A percentile compares a stretch with the other conserved stretches of the same genome.
These are phyloP conservation scores for Cadophora sp. DNA, from an alignment of 2,329 filamentous ascomycete species.

Conservation along the genomic window DNA sequence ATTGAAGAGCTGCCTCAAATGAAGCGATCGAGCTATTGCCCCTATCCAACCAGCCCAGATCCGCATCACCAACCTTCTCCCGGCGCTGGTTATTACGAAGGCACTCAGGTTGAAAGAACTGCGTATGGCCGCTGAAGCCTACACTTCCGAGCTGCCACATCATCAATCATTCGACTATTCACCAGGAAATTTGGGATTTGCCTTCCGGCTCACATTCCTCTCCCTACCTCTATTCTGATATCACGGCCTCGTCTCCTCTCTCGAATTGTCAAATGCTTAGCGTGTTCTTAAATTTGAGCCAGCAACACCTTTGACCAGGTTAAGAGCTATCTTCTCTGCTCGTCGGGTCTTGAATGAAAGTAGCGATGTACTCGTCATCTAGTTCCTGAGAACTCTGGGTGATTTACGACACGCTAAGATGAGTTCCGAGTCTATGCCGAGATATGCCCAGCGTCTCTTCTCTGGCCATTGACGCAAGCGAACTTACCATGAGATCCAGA, in stretches of 20 bases:
- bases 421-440: no score
- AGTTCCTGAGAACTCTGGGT: no score
- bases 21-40: neutral
- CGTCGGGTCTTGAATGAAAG: no score
- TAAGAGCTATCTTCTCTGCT: no score
- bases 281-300: neutral
- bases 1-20: neutral
- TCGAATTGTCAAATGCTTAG: neutral
- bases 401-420: no score
- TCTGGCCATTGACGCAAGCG: no score
- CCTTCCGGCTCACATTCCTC: neutral
- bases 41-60: neutral
- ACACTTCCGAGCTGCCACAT: neutral
- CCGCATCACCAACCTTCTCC: neutral
- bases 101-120: neutral
- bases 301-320: no score
- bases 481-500: no score
- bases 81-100: neutral
- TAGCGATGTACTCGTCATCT: no score
- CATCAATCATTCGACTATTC: neutral
- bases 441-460: no score
- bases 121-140: neutral
- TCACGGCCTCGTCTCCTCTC: neutral
- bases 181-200: neutral
- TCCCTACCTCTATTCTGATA: neutral